phyloP scores from a whole-genome alignment of 2,329 filamentous ascomycete species.

The Neophaeococcomyces aloes region DNA sequence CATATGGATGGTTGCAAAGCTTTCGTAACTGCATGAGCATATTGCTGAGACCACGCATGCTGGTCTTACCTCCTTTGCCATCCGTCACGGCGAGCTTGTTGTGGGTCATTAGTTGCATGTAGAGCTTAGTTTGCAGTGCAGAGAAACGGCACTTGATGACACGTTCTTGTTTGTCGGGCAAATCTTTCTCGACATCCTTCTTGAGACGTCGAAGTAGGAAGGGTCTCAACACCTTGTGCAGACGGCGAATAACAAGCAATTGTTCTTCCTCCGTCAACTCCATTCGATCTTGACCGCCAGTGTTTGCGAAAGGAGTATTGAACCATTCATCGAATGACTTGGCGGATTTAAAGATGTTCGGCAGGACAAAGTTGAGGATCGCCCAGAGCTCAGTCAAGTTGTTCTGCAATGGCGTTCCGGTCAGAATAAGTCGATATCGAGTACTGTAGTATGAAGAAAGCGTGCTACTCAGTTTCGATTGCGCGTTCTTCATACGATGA shows the following conservation, averaged over 20 bases:
- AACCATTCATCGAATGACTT: slow-evolving; percentile 99
- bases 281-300: slow-evolving; percentile 96
- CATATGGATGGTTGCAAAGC: slow-evolving; percentile 97
- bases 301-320: slow-evolving; percentile 98
- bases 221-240: slow-evolving; percentile 93
- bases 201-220: slow-evolving; percentile 97
- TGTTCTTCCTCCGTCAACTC: slow-evolving; percentile 99
- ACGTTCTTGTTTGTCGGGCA: slow-evolving; percentile 97
- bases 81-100: slow-evolving; percentile 92
- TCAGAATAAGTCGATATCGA: slow-evolving; percentile 90
- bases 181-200: slow-evolving; percentile 98
- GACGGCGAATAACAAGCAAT: slow-evolving; percentile 90
- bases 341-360: slow-evolving; percentile 97
- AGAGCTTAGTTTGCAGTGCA: slow-evolving; percentile 79
- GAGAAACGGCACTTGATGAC: slow-evolving; percentile 99
- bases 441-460: slow-evolving; percentile 93
- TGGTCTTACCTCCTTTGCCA: slow-evolving; percentile 88
- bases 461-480: slow-evolving; percentile 90
- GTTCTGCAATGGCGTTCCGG: slow-evolving; percentile 93
- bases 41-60: slow-evolving; percentile 89
- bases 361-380: slow-evolving; percentile 94
- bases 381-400: slow-evolving; percentile 95
- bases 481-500: slow-evolving; percentile 98
- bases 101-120: slow-evolving; percentile 95
- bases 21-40: slow-evolving; percentile 99